Evolutionary conservation across 768 basidiomycete species (phyloP), one percentile per base, ranked within the genome.

Genomic region (Omphalotus guepiniiformis): DNA sequence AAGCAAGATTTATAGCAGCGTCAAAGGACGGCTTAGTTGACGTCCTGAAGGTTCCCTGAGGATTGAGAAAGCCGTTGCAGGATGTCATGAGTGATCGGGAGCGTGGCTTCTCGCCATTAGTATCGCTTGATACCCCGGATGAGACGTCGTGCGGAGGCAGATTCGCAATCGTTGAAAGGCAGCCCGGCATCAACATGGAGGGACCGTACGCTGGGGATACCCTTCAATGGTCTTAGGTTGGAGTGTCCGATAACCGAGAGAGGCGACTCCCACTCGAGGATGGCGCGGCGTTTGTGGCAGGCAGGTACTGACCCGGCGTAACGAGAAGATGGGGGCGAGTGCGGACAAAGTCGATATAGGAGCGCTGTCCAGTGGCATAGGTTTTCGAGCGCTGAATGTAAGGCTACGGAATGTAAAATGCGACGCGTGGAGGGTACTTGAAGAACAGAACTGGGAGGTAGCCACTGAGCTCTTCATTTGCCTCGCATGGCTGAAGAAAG

Each of bases 81-180:
- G 21, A 48, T 26, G 4, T 5, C 19, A 8, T 16, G 22, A 22
- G 47, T 48, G 47, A 48, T 16, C 13, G 38, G 25, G 59, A 58
- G 53, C 41, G 41, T 5, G 23, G 23, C 41, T 26, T 42, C 26
- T 42, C 41, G 2, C 68, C 63, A 42, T 61, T 61, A 54, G 28
- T 56, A 58, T 3, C 52, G 54, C 50, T 68, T 67, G 50, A 67
- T 67, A 6, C 68, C 66, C 0, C 64, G 50, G 37, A 69, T 53
- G 27, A 68, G 47, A 0, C 60, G 53, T 23, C 59, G 58, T 13
- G 63, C 62, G 39, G 53, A 54, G 2, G 55, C 55, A 9, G 64
- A 64, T 27, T 64, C 49, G 34, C 56, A 58, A 3, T 57, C 53
- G 1, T 40, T 28, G 26, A 59, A 59, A 16, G 62, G 52, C 15